Evolutionary conservation across 495 filamentous ascomycete genomes (phyloP), one percentile per base, ranked within the genome.

Genomic region (Hyaloscypha finlandica): DNA sequence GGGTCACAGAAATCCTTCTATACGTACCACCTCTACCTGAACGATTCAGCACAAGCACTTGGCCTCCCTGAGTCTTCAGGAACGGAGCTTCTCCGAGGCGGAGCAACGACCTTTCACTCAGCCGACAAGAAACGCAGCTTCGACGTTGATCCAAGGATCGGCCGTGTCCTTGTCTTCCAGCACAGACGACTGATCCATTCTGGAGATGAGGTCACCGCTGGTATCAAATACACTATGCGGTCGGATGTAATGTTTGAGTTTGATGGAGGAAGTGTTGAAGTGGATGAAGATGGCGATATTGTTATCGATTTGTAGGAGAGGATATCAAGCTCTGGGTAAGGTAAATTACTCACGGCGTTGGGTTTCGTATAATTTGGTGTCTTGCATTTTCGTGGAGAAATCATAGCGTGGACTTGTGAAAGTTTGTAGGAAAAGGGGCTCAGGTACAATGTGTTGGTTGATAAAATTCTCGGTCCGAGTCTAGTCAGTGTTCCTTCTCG

Each of bases 1-100:
- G 73, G 79, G 22, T 74, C 73, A 53, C 84, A 92, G 74, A 63
- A 71, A 33, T 91, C 92, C 3, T 83, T 87, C 61, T 89, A 88
- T 70, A 97, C 94, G 0, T 76, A 96, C 31, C 94, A 97, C 65
- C 76, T 97, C 19, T 97, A 97, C 75, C 82, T 97, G 59, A 93
- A 91, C 73, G 82, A 88, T 51, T 77, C 80, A 1, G 80, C 76
- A n/a, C 78, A 79, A 54, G 82, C 78, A 22, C 57, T 78, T 25
- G 78, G 81, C 11, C 62, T 68, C n/a, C 31, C 51, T 20, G 52
- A 57, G 16, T 25, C 59, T 6, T 19, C 52, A 22, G 42, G 22
- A 11, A 16, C 33, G 19, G 75, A 69, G 29, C 81, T 80, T 37
- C 73, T 89, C 14, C 72, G 79, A 0, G 90, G 89, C 4, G 90